Evolutionary conservation across 2,329 filamentous ascomycete genomes (phyloP).

Genomic region (Pyricularia grisea): DNA sequence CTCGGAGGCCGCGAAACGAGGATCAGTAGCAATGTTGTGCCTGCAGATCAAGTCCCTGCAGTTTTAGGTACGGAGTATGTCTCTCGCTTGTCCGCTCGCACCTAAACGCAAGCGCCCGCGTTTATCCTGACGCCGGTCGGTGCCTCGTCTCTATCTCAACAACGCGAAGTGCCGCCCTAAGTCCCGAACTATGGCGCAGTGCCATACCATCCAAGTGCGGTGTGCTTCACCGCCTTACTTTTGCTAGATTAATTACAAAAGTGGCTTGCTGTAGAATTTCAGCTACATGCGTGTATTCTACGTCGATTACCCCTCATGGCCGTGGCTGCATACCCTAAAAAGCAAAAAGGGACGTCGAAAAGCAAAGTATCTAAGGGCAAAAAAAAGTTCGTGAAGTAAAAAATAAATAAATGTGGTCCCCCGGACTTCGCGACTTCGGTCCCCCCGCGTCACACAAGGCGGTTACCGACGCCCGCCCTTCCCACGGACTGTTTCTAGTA

Average conservation of each 20-base stretch:
- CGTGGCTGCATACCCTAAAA: background rate
- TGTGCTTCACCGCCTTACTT: background rate
- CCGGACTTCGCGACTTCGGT: background rate
- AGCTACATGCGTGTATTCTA: background rate
- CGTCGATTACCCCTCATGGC: background rate
- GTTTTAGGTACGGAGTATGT: background rate
- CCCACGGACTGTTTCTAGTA: background rate
- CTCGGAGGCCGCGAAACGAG: background rate
- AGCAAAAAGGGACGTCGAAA: background rate
- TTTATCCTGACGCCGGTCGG: background rate
- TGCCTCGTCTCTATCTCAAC: background rate
- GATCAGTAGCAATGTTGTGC: background rate
- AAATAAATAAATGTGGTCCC: background rate
- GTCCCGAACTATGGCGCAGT: background rate
- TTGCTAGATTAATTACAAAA: background rate
- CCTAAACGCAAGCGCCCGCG: background rate
- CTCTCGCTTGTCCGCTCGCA: background rate
- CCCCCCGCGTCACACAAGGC: background rate
- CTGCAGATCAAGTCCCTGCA: background rate
- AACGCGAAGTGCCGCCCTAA: background rate
- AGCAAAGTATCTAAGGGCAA: background rate
- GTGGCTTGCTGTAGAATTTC: background rate
- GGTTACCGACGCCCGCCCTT: background rate
- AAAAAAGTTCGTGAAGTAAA: background rate
- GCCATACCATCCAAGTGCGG: background rate